Evolutionary conservation across 345 rosid genomes (phyloP).

Genomic region (Rhizophora apiculata): DNA sequence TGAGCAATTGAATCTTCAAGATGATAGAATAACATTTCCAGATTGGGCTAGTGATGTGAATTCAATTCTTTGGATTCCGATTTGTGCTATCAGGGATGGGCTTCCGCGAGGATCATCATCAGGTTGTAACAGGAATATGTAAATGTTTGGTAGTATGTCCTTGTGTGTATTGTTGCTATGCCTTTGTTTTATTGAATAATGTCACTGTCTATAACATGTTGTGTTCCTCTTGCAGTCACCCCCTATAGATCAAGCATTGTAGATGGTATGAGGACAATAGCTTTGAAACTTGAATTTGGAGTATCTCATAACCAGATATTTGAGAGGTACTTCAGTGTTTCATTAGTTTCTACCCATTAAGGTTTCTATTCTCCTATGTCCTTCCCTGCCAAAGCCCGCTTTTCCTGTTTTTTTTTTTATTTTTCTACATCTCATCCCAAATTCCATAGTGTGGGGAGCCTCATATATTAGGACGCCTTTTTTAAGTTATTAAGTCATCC

Average conservation of each 20-base stretch:
- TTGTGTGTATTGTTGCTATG: conserved; percentile 10
- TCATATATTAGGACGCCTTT: no score
- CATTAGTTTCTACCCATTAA: conserved; percentile 2
- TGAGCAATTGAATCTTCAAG: conserved; percentile 53
- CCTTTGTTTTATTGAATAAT: conserved; percentile 16
- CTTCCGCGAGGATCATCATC: conserved; percentile 88
- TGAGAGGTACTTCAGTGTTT: conserved; percentile 56
- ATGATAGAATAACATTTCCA: conserved; percentile 71
- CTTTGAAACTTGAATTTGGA: conserved; percentile 93
- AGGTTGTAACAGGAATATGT: conserved; percentile 45
- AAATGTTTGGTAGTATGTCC: conserved; percentile 15
- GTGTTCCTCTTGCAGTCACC: conserved; percentile 43
- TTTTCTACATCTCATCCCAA: neutral
- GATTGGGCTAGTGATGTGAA: conserved; percentile 78
- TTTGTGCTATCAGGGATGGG: conserved; percentile 65
- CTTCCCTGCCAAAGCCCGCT: neutral
- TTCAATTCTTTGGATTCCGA: conserved; percentile 89
- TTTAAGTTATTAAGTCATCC: neutral
- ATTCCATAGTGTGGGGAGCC: no score
- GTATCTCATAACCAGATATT: conserved; percentile 80
- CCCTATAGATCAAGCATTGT: conserved; percentile 72
- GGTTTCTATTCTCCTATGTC: conserved; percentile 1
- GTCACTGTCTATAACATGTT: conserved; percentile 19
- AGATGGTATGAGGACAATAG: conserved; percentile 97
- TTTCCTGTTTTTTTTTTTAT: neutral